Conservation (phyloP, 192 early-diverging fungal species). For the Entomortierella beljakovae region DNA sequence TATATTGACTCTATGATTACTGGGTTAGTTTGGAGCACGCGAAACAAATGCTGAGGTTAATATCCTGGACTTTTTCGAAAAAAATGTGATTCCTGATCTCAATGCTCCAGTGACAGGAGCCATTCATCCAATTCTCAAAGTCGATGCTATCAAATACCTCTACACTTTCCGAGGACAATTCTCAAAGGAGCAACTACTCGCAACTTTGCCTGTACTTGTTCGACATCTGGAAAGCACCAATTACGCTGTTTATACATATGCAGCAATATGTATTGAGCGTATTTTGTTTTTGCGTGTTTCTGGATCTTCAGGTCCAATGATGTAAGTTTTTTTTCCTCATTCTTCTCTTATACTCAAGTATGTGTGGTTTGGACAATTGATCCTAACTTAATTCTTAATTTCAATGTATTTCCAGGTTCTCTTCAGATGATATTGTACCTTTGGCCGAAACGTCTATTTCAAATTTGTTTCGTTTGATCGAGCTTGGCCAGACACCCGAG, state of each 20-base stretch:
- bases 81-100: conserved; percentile 88
- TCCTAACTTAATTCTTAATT: neutral
- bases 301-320: conserved; percentile 58
- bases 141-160: conserved; percentile 95
- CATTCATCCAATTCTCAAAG: conserved; percentile 90
- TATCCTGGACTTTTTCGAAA: conserved; percentile 83
- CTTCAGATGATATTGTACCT: conserved; percentile 75
- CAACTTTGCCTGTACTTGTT: conserved; percentile 82
- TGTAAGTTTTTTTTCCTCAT: conserved; percentile 54
- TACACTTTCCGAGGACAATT: conserved; percentile 95
- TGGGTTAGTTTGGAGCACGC: conserved; percentile 80
- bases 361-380: too few relatives aligned
- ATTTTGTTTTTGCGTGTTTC: conserved; percentile 80
- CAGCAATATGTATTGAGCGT: conserved; percentile 91
- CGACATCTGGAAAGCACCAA: conserved; percentile 84
- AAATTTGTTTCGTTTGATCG: conserved; percentile 82
- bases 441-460: conserved; percentile 75
- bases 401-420: conserved; percentile 59
- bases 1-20: neutral
- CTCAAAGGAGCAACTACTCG: conserved; percentile 79
- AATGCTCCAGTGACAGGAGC: conserved; percentile 73
- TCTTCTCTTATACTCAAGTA: neutral
- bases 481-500: conserved; percentile 82
- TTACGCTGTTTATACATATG: conserved; percentile 91
- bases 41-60: conserved; percentile 86